These are phyloP conservation scores for Metarhizium robertsii DNA, from an alignment of 2,329 filamentous ascomycete genomes.

Conservation along the genomic window DNA sequence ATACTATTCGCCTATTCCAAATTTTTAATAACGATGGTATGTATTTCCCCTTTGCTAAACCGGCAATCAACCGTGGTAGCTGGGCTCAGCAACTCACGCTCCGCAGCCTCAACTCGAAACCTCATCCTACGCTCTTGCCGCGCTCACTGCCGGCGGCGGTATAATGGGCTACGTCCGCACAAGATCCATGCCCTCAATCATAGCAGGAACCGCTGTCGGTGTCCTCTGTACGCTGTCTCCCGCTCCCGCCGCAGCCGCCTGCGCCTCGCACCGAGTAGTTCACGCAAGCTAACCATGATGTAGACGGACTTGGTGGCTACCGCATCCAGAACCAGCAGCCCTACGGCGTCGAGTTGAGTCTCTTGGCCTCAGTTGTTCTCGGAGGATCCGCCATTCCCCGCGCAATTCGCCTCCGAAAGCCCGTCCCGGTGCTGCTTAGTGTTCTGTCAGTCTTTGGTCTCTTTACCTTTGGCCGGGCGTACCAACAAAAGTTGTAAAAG, in stretches of 20 bases:
- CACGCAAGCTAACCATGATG: neutral
- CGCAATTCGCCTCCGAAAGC: constrained; percentile 75
- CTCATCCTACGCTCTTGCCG: constrained; percentile 70
- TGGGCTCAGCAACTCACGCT: neutral
- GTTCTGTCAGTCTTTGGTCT: constrained; percentile 71
- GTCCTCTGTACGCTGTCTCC: constrained; percentile 39
- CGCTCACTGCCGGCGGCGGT: constrained; percentile 78
- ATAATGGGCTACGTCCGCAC: constrained; percentile 79
- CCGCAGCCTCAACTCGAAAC: constrained; percentile 23
- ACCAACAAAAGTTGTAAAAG: constrained; percentile 29
- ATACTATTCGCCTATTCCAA: neutral
- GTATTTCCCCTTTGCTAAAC: neutral
- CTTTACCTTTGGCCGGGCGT: constrained; percentile 69
- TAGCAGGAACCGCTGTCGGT: constrained; percentile 77
- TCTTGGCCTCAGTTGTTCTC: constrained; percentile 79
- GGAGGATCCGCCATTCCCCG: constrained; percentile 78
- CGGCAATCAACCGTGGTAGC: neutral
- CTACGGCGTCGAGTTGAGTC: constrained; percentile 81
- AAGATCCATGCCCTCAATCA: constrained; percentile 76
- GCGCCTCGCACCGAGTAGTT: neutral
- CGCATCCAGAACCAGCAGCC: constrained; percentile 65
- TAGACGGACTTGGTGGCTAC: constrained; percentile 70
- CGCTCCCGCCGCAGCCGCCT: neutral
- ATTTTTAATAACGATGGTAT: constrained; percentile 1
- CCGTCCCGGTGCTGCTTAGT: constrained; percentile 72